A percentile compares a stretch with the other conserved stretches of the same genome.
phyloP scores from a whole-genome alignment of 305 asterid species.

The Striga hermonthica region DNA sequence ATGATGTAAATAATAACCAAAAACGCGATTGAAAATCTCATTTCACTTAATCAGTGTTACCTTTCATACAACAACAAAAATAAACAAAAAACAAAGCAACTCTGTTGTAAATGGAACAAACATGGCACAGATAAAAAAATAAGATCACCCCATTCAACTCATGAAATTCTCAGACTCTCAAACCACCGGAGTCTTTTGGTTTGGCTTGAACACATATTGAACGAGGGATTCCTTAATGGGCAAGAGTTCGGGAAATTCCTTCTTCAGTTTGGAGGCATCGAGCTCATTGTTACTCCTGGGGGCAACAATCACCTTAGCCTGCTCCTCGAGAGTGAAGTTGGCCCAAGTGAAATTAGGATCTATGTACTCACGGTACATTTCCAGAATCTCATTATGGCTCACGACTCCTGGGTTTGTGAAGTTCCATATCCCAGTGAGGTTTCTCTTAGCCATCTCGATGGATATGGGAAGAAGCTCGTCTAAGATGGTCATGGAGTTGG shows the following conservation, averaged over 20 bases:
- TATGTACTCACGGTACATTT: constrained; percentile 66
- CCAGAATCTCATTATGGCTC: constrained; percentile 79
- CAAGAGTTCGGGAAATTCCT: background rate
- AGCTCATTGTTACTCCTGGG: background rate
- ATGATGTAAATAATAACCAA: background rate
- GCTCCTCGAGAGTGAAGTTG: constrained; percentile 83
- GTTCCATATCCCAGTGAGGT: constrained; percentile 80
- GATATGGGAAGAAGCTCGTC: constrained; percentile 62
- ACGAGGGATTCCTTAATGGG: background rate
- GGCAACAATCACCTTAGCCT: constrained; percentile 36
- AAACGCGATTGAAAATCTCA: constrained; percentile 3
- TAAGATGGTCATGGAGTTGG: constrained; percentile 83
- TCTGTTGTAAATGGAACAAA: constrained; percentile 1
- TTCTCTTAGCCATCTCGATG: constrained; percentile 84
- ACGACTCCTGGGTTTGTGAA: constrained; percentile 90
- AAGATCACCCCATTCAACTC: background rate
- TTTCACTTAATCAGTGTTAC: constrained; percentile 24
- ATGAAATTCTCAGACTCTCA: background rate
- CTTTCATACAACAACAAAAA: constrained; percentile 40
- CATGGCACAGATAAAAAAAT: background rate
- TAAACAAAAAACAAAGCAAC: constrained; percentile 24
- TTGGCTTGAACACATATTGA: background rate
- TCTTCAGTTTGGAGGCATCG: background rate
- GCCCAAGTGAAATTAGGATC: constrained; percentile 66
- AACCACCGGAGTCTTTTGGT: background rate